Evolutionary conservation across 139 green algal species (phyloP), one percentile per base, ranked within the genome.

Genomic region (Pseudopediastrum boryanum): DNA sequence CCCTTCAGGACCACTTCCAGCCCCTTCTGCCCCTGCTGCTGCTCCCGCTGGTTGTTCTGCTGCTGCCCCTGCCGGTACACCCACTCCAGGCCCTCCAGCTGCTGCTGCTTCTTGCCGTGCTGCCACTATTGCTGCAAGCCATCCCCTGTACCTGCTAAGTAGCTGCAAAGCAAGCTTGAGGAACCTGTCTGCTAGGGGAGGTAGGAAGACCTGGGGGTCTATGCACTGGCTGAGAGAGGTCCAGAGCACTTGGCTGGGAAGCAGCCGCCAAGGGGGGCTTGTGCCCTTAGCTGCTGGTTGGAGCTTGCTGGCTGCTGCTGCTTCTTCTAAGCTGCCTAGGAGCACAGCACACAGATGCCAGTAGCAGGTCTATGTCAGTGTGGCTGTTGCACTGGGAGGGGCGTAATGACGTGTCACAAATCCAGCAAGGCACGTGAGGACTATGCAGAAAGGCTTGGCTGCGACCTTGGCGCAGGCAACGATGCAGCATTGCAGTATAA

Each of bases 181-280:
- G 69, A 98, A 97, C 29, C 88, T 91, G 83, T 98, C 94, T 2
- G 89, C 87, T 8, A 98, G 84, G 1, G 83, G 85, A 10, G 79
- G 78, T 51, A 98, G 78, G 68, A 91, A 97, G 2, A 94, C 86
- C 4, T 90, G 82, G 10, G 87, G 69, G 27, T 61, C 69, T 25
- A 83, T 70, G 66, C 78, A 88, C 9, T 86, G 80, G 44, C 68
- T 56, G 48, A 94, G 71, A 50, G 75, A 74, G 6, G 79, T 51
- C 61, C 75, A 82, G 54, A 92, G 65, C 62, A 68, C 69, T 4
- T 33, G 65, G 25, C 73, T 88, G 2, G 81, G 33, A 0, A 87
- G 75, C 27, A 95, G 63, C 54, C 68, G 72, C 41, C n/a, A n/a
- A n/a, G n/a, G n/a, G n/a, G n/a, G n/a, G n/a, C n/a, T n/a, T 27